These are phyloP conservation scores for Oryza brachyantha DNA, from an alignment of 176 grass and related monocot genomes.

Conservation along the genomic window DNA sequence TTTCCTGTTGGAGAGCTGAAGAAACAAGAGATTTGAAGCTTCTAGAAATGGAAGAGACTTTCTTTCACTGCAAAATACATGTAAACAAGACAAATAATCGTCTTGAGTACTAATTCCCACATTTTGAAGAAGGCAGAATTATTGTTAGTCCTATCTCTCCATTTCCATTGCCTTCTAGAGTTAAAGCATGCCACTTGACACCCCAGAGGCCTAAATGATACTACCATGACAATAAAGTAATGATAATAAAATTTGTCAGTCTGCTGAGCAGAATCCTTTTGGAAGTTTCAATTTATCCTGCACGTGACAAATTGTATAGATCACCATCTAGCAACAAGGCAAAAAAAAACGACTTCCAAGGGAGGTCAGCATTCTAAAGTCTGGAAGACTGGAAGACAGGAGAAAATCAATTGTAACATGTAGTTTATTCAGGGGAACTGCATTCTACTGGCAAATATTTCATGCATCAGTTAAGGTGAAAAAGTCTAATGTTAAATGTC, in stretches of 20 bases:
- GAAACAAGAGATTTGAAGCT: not conserved
- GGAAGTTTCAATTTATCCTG: not conserved
- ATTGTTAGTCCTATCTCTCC: not conserved
- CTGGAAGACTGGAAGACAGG: too few species aligned
- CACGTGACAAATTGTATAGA: not conserved
- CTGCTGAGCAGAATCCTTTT: not conserved
- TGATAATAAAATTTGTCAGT: not conserved
- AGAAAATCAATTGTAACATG: too few species aligned
- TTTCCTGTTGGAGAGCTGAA: not conserved
- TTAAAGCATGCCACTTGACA: not conserved
- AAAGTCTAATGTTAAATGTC: not conserved
- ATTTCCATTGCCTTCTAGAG: not conserved
- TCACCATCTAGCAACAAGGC: not conserved
- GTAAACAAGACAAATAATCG: not conserved
- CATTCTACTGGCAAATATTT: not conserved
- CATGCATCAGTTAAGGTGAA: too few species aligned
- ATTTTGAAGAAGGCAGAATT: not conserved
- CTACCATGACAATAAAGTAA: not conserved
- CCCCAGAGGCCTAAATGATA: not conserved
- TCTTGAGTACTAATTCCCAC: not conserved
- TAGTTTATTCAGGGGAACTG: not conserved
- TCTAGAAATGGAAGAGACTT: not conserved
- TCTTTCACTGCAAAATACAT: not conserved
- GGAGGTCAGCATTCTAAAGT: not conserved
- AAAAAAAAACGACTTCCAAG: conserved; percentile 2